phyloP scores from a whole-genome alignment of 2,329 filamentous ascomycete genomes.

The Aspergillus tubingensis region DNA sequence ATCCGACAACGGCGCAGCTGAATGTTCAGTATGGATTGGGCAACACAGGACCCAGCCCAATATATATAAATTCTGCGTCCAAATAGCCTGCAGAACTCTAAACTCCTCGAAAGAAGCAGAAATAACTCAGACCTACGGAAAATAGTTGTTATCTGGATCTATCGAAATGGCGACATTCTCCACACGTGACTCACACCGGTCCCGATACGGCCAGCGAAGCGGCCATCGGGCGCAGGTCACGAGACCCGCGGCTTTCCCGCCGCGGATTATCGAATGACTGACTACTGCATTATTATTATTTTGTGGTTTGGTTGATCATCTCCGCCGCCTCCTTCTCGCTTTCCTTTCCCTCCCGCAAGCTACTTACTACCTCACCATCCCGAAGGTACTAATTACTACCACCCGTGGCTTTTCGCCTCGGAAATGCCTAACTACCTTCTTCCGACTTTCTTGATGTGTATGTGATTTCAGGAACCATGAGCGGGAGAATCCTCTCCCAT shows the following conservation, averaged over 20 bases:
- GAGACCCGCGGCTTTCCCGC: constrained; percentile 16
- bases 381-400: constrained; percentile 7
- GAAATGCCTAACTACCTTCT: constrained; percentile 23
- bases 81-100: neutral
- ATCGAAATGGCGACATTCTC: constrained; percentile 4
- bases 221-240: constrained; percentile 38
- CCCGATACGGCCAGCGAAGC: constrained; percentile 30
- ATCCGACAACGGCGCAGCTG: constrained; percentile 7
- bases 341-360: constrained; percentile 3
- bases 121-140: neutral
- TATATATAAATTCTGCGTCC: neutral
- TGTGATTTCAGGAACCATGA: constrained; percentile 57
- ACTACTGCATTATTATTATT: constrained; percentile 5
- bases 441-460: constrained; percentile 28
- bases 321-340: neutral
- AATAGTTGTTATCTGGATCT: neutral
- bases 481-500: constrained; percentile 73
- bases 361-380: constrained; percentile 3
- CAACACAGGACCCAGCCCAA: neutral
- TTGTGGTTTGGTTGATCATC: constrained; percentile 3
- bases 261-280: constrained; percentile 5
- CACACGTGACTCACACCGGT: constrained; percentile 35
- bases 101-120: neutral
- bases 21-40: neutral
- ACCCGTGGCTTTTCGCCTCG: constrained; percentile 19